phyloP scores from a whole-genome alignment of 768 basidiomycete genomes.

The Tephrocybe sp. region DNA sequence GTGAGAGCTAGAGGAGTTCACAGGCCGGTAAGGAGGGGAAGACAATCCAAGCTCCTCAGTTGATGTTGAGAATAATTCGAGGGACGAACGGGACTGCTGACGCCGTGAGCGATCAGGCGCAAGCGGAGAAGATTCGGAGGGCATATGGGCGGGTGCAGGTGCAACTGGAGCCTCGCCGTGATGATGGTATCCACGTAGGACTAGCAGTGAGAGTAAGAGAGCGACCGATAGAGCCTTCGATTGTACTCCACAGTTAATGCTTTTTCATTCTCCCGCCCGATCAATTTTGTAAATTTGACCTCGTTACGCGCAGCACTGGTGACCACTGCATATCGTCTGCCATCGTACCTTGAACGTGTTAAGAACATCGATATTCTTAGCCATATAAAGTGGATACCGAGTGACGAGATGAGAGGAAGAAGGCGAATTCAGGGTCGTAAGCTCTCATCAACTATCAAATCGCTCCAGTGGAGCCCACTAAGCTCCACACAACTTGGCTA shows the following conservation, averaged over 20 bases:
- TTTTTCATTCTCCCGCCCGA: slow-evolving; percentile 6
- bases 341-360: no score
- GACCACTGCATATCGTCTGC: no score
- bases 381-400: no score
- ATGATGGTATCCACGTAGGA: slow-evolving; percentile 12
- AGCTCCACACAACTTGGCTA: no score
- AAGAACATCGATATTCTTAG: no score
- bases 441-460: no score
- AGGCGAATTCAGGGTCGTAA: no score
- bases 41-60: slow-evolving; percentile 17
- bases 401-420: no score
- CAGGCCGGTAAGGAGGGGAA: slow-evolving; percentile 38
- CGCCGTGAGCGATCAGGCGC: background rate
- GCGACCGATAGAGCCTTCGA: background rate
- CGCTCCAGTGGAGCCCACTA: no score
- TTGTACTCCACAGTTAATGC: background rate
- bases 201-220: background rate
- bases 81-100: background rate
- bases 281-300: background rate
- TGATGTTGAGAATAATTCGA: slow-evolving; percentile 17
- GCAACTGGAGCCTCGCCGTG: background rate
- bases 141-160: slow-evolving; percentile 2
- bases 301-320: no score
- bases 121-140: background rate
- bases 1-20: slow-evolving; percentile 32